Conservation (phyloP, 768 basidiomycete genomes). For the Lentinula sp. region DNA sequence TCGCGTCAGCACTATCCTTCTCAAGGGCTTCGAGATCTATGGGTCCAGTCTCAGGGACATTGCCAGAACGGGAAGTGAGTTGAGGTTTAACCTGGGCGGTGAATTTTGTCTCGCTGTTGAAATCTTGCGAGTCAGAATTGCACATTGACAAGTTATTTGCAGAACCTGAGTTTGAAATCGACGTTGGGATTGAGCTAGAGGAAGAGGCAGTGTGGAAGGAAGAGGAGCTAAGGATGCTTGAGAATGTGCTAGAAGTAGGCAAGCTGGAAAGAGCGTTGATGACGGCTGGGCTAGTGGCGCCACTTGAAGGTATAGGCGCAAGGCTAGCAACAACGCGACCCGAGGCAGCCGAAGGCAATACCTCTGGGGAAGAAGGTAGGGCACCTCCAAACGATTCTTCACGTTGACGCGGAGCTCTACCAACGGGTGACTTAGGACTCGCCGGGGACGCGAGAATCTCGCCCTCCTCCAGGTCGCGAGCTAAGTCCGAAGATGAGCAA, state of each 20-base stretch:
- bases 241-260: constrained; percentile 4
- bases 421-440: neutral
- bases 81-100: neutral
- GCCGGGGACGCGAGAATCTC: neutral
- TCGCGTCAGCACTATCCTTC: neutral
- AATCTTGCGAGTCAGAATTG: neutral
- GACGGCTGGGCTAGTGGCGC: neutral
- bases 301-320: neutral
- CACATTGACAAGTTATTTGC: neutral
- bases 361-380: constrained; percentile 3
- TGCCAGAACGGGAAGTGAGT: neutral
- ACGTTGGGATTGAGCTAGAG: constrained; percentile 1
- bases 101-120: neutral
- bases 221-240: neutral
- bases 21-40: constrained; percentile 4
- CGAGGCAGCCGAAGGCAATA: neutral
- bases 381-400: neutral
- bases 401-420: neutral
- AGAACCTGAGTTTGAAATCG: neutral
- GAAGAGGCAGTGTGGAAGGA: neutral
- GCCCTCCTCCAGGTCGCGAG: constrained; percentile 2
- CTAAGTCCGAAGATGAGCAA: neutral
- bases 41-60: constrained; percentile 1
- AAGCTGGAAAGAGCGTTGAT: neutral
- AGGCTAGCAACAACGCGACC: neutral